Evolutionary conservation across 352 stramenopile genomes (phyloP), one percentile per base, ranked within the genome.

Genomic region (Phytophthora citricola): DNA sequence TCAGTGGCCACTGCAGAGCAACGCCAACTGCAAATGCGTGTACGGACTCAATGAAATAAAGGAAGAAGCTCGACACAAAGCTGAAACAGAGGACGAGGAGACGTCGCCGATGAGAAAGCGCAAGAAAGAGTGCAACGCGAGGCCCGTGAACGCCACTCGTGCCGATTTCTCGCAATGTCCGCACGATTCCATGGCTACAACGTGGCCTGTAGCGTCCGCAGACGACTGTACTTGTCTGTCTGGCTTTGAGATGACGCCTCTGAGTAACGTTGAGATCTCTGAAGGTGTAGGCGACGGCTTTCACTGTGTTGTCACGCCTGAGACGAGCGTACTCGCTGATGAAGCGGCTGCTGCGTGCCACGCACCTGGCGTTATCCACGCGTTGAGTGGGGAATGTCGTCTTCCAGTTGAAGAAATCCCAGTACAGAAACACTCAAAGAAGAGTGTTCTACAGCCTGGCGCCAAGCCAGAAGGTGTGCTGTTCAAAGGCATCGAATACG

Each of bases 401-500:
- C 67, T 92, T 62, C 79, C 75, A 1, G 56, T 91, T 20, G 87
- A 95, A 63, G 81, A 89, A 9, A 79, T 91, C 20, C 44, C 54
- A 22, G 24, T 20, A n/a, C 63, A 57, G 48, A 70, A 47, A 72
- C 59, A 15, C 47, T 56, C 39, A 36, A 51, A 44, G 41, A 68
- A 54, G 58, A 68, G 29, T 47, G 57, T 22, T 57, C 43, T 27
- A 17, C 17, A 52, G 3, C 24, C 22, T 29, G 53, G 26, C 2
- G 11, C 17, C 1, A 56, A 54, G n/a, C 51, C 36, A 10, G 76
- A 79, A 56, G 50, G 66, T 2, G 80, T 93, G 22, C 39, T 90
- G 39, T 89, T 92, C 52, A 88, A 88, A 17, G 87, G 87, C 27
- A 88, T 93, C 44, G 87, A 95, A 71, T 91, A 93, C 58, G 81